Evolutionary conservation across 2,329 filamentous ascomycete genomes (phyloP), one percentile per base, ranked within the genome.

Genomic region (Diaporthe sp.): DNA sequence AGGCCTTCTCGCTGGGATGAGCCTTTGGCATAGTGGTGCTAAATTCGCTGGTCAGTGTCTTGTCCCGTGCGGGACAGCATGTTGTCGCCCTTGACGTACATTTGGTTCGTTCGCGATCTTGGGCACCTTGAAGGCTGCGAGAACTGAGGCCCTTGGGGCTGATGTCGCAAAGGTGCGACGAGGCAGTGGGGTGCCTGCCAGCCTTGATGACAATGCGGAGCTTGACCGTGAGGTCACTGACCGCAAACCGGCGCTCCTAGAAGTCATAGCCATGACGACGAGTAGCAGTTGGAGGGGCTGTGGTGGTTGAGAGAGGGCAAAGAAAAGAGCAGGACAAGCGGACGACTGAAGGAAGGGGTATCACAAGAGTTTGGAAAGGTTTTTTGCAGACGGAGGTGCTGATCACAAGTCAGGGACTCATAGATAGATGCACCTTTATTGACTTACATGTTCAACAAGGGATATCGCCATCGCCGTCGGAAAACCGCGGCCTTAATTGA

Each of bases 101-200:
- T 98, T 99, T n/a, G 95, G 95, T 87, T 99, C 97, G 83, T 99
- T 99, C 83, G 91, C 88, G 80, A 98, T 91, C 78, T 92, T 92
- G 68, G 97, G 97, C 71, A 96, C 91, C 88, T 95, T 96, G 90
- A 98, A 98, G 77, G 92, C 90, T 68, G 95, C 96, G 78, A 98
- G 88, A 10, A 92, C 93, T 75, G 92, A 85, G 80, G 81, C 80
- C 70, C 82, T 85, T 57, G 78, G 73, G 39, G 75, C 77, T 10
- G 81, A 83, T 44, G 81, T 82, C 58, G 82, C 80, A 57, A 84
- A 79, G 4, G 76, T 63, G 13, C 76, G 68, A 57, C 75, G 68
- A 44, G 75, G 75, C n/a, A 71, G 51, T 42, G 73, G 28, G 34
- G 55, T 73, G 22, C 51, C 55, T 47, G 39, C 53, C n/a, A 73